Conservation (phyloP, 768 basidiomycete species). For the Stropharia rugosoannulata region DNA sequence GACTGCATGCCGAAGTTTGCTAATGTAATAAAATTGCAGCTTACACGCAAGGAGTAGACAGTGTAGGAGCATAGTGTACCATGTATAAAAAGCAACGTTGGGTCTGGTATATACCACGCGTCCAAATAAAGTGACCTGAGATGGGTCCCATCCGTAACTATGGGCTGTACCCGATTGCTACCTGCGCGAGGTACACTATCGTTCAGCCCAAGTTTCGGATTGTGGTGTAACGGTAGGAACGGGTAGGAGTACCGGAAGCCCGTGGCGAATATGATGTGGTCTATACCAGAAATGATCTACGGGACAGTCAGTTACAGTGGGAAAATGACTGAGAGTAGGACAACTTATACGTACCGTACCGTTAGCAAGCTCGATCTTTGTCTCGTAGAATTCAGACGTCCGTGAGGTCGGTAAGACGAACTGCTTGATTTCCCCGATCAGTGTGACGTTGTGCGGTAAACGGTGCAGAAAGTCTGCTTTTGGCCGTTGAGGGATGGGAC, state of each 20-base stretch:
- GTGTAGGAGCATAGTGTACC: no score
- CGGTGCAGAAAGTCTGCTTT: slow-evolving; percentile 18
- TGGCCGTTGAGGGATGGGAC: slow-evolving; percentile 11
- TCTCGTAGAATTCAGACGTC: slow-evolving; percentile 20
- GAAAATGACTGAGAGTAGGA: not conserved
- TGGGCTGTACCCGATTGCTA: no score
- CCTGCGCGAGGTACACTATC: no score
- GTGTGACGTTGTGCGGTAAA: slow-evolving; percentile 31
- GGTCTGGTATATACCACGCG: no score
- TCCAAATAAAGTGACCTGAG: no score
- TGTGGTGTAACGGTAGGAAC: no score
- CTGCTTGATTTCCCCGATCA: slow-evolving; percentile 38
- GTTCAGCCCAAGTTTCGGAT: no score
- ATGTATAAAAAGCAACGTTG: no score
- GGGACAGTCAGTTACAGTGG: not conserved
- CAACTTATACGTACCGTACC: slow-evolving; percentile 27
- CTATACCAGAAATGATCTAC: slow-evolving; percentile 32
- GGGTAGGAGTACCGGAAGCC: no score
- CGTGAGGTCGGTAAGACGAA: slow-evolving; percentile 29
- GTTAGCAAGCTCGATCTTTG: slow-evolving; percentile 33
- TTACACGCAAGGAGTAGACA: no score
- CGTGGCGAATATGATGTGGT: slow-evolving; percentile 36
- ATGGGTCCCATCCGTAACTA: no score
- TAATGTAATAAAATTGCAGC: no score
- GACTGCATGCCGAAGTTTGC: slow-evolving; percentile 40